phyloP scores from a whole-genome alignment of 495 filamentous ascomycete species.

The Neurospora sp. region DNA sequence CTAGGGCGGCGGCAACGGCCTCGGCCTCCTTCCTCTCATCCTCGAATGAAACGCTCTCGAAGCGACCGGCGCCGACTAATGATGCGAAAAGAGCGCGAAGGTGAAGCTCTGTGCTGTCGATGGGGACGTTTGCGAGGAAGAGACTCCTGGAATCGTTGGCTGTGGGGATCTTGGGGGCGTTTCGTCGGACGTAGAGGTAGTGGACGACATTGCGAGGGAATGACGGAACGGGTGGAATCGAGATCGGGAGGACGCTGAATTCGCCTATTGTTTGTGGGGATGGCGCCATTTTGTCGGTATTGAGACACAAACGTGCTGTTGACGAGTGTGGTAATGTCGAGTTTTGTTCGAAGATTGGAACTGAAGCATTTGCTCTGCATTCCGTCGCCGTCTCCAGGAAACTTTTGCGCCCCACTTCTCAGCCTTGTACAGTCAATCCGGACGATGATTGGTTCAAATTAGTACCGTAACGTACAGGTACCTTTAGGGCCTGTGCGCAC shows the following conservation, averaged over 20 bases:
- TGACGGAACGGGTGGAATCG: constrained; percentile 51
- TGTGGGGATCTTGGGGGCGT: constrained; percentile 67
- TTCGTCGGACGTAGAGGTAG: constrained; percentile 76
- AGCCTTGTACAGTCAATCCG: neutral
- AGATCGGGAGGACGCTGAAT: constrained; percentile 44
- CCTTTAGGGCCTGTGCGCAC: neutral
- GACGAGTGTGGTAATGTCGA: neutral
- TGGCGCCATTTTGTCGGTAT: constrained; percentile 20
- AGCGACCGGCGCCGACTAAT: constrained; percentile 59
- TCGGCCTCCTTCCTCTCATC: constrained; percentile 25
- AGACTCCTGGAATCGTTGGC: constrained; percentile 63
- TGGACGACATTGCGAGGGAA: constrained; percentile 55
- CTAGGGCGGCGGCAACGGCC: constrained; percentile 8
- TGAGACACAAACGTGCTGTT: neutral
- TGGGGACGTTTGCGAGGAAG: constrained; percentile 78
- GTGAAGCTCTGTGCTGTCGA: constrained; percentile 71
- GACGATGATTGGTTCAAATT: neutral
- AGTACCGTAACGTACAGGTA: neutral
- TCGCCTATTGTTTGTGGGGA: constrained; percentile 25
- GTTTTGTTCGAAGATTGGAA: neutral
- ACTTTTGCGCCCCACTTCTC: neutral
- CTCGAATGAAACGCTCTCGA: constrained; percentile 70
- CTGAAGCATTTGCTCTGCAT: neutral
- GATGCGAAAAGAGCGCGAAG: constrained; percentile 62
- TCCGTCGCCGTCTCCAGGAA: neutral